Base-by-base conservation (phyloP, 768 basidiomycete genomes). In the Lentinula boryana region DNA sequence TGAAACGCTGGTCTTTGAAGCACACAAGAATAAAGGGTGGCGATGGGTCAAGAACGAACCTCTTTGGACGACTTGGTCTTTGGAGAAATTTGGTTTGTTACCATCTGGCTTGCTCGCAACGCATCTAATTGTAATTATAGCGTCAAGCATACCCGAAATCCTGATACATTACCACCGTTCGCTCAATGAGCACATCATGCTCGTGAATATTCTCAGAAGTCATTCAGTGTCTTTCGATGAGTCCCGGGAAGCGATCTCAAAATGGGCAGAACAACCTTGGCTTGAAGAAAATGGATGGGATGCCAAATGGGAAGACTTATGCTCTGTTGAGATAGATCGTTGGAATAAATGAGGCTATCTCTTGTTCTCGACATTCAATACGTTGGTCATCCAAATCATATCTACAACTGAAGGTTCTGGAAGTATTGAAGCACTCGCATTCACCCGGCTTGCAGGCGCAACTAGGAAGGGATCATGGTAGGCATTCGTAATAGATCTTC, bases 41-140 rank as follows among this genome's bases (percentile, higher is more conserved):
- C 74, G 78, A 62, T 92, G 88, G 86, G 86, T 83, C 2, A 78
- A 80, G 12, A 76, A 83, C 63, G 88, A 92, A 62, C 85, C 89
- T 0, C 74, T 93, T 48, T 93, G 91, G 91, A 74, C 82, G 27
- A 91, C 91, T 10, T 93, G 91, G 91, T 77, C 91, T 0, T 72
- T 93, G 31, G 87, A 89, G 65, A 88, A 83, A 71, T 91, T 93
- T 60, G 88, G 91, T 89, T 62, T 44, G 77, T 68, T 56, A 5
- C 18, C 44, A 48, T 31, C 12, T 35, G 23, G 36, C 16, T 57
- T 60, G n/a, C 48, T 41, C 44, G 23, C 57, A 63, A 50, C 48
- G 44, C 33, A 10, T 18, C 36, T 58, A 5, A 23, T 48, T 36
- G 51, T 16, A 35, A 43, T 21, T 38, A 16, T 62, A 91, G 90